Conservation (phyloP, 306 rosid genomes). For the Citrullus colocynthis region DNA sequence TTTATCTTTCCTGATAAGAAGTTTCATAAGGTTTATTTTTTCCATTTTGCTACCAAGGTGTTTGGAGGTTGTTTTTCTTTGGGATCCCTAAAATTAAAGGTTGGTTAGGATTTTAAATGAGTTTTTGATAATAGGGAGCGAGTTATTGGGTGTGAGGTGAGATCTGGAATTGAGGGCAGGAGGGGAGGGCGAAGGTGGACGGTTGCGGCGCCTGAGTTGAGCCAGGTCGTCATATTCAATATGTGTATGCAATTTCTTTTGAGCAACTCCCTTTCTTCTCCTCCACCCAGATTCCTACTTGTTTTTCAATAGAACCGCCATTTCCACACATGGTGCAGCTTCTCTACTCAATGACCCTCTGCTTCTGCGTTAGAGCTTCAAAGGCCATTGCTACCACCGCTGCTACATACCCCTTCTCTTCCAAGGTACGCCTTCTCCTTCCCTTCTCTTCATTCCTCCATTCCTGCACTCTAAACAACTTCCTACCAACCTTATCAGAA, state of each 20-base stretch:
- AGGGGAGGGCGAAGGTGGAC: not conserved
- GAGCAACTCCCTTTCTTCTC: not conserved
- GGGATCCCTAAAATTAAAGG: no score
- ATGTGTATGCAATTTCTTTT: not conserved
- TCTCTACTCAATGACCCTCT: constrained; percentile 59
- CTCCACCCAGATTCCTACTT: not conserved
- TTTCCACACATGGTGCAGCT: constrained; percentile 3
- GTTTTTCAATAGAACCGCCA: not conserved
- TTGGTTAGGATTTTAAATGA: no score
- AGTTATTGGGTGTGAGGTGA: not conserved
- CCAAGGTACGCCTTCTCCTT: constrained; percentile 34
- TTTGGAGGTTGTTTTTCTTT: no score
- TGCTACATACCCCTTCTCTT: constrained; percentile 12
- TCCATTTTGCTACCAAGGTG: no score
- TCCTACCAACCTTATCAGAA: constrained; percentile 1
- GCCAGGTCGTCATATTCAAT: not conserved
- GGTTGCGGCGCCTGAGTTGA: constrained; percentile 5
- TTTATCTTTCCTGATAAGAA: no score
- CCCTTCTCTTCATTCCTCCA: constrained; percentile 27
- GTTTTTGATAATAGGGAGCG: no score
- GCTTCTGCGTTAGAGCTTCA: constrained; percentile 34
- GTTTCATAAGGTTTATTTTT: no score
- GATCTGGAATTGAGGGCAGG: not conserved
- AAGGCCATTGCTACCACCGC: constrained; percentile 24
- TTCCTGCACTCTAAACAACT: constrained; percentile 9